A percentile compares a stretch with the other conserved stretches of the same genome.
Evolutionary conservation across 2,329 filamentous ascomycete genomes (phyloP).

Genomic region (Trichoderma guizhouense): DNA sequence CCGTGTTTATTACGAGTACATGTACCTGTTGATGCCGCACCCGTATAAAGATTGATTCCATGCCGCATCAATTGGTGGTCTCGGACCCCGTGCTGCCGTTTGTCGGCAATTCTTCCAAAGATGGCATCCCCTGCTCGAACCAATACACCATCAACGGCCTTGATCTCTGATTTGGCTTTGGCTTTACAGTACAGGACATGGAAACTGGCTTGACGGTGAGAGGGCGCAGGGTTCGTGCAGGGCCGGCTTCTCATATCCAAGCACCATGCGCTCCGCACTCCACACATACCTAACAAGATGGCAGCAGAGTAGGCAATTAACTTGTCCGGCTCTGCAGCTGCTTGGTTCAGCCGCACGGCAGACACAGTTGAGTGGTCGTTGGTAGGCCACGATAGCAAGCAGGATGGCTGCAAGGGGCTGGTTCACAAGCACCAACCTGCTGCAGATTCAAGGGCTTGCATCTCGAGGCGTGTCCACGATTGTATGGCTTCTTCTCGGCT

Average conservation of each 20-base stretch:
- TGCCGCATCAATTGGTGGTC: background rate
- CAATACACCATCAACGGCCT: background rate
- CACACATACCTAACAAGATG: background rate
- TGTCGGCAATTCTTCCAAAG: background rate
- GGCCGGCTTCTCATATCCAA: background rate
- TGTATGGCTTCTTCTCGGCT: background rate
- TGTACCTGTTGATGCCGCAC: background rate
- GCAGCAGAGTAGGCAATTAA: background rate
- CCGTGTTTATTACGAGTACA: background rate
- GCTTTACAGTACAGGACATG: background rate
- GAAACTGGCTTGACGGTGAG: background rate
- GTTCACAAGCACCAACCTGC: background rate
- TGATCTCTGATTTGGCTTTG: background rate
- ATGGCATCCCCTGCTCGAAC: background rate
- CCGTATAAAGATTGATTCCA: background rate
- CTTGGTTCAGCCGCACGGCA: background rate
- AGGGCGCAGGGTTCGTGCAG: constrained; percentile 4
- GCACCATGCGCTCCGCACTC: background rate
- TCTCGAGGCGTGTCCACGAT: background rate
- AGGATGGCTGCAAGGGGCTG: background rate
- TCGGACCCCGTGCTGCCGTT: background rate
- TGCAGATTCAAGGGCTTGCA: background rate
- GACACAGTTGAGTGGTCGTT: background rate
- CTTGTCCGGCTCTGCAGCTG: too few species aligned
- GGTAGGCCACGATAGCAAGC: background rate